Base-by-base conservation (phyloP, 1,284 basidiomycete genomes). In the Austroboletus sp. region DNA sequence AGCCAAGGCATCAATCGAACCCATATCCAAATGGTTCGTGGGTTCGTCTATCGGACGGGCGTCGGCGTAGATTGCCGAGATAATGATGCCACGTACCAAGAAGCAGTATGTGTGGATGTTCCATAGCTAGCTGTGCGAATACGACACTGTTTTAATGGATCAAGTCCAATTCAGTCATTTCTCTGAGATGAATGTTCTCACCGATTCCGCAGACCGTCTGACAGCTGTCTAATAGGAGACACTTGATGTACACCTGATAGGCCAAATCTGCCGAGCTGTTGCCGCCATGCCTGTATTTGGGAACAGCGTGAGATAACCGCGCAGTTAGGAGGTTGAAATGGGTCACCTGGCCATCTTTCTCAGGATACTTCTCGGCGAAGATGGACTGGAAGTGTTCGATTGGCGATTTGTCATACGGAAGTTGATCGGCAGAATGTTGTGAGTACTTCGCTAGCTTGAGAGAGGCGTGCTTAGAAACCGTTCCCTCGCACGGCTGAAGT, bases 381-480 rank as follows among this genome's bases (percentile, higher is more conserved):
- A 86, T 67, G 19, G 67, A 64, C 70, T 95, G 90, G 71, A 98
- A 87, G 74, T 98, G 92, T 69, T 98, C 95, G 59, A 98, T 86
- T 13, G 95, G 92, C 36, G 81, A 76, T 69, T 83, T 82, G 59
- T 95, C 86, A 70, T 96, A 98, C 16, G 95, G 96, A 27, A 98
- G 79, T 68, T 98, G 96, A 70, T 99, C 96, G 23, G 96, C 94
- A 44, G 89, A 93, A 74, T 99, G 96, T 73, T 99, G 96, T 31
- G 89, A 93, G 78, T 98, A 98, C 68, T 93, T 94, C 53, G 89
- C 92, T 50, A 98, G 82, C 71, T 98, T 98, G 58, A 99, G 77
- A 30, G 76, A 79, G 42, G 86, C 75, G 68, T 98, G 95, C 58
- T 91, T 89, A 42, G 85, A 87, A 55, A 98, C 68, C 19, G 88